These are phyloP conservation scores for Trichoderma harzianum DNA, from an alignment of 2,329 filamentous ascomycete species.

Conservation along the genomic window DNA sequence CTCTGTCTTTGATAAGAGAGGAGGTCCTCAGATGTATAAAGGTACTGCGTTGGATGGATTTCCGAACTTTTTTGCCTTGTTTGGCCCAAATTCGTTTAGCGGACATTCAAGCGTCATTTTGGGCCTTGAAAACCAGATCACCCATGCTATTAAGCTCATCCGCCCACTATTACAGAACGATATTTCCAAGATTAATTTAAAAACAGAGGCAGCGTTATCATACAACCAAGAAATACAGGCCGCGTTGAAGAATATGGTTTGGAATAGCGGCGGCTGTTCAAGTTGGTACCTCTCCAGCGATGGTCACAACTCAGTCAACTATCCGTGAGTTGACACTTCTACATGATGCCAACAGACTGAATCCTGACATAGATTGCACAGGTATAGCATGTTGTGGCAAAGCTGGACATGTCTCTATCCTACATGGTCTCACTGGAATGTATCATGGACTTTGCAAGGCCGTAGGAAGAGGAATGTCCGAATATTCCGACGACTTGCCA, in stretches of 20 bases:
- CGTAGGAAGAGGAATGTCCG: background rate
- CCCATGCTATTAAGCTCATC: background rate
- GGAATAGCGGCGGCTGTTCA: background rate
- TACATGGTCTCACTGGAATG: background rate
- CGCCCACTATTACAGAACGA: background rate
- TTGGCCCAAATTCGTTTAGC: background rate
- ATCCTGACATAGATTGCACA: background rate
- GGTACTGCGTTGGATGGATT: background rate
- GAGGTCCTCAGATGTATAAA: background rate
- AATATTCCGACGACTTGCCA: background rate
- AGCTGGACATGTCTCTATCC: background rate
- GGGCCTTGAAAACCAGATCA: background rate
- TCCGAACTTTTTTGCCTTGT: background rate
- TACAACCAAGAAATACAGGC: background rate
- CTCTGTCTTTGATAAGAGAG: background rate
- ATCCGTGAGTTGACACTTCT: background rate
- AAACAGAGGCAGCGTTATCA: background rate
- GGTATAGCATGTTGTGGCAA: background rate
- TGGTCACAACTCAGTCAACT: background rate
- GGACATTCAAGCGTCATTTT: background rate
- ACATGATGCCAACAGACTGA: background rate
- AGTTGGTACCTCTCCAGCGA: background rate
- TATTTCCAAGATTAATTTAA: background rate
- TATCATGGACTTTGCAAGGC: background rate
- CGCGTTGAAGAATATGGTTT: background rate